Percentiles rank a stretch among this genome's conserved stretches.
Conservation (phyloP, 345 rosid species). For the Salix arbutifolia region DNA sequence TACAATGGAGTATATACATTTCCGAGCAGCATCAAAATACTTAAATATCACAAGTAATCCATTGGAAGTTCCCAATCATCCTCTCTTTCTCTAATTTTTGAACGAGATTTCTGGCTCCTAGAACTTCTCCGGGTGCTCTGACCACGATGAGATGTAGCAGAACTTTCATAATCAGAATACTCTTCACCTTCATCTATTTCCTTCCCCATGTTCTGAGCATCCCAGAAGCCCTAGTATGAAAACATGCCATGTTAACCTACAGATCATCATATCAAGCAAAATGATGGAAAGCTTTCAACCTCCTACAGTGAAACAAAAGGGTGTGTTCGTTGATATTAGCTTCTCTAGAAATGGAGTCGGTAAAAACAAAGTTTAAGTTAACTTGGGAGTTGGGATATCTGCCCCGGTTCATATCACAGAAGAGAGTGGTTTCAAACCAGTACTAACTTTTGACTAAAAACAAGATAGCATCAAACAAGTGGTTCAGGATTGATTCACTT, state of each 20-base stretch:
- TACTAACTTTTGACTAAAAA: too few relatives aligned
- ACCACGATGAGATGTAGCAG: slow-evolving; percentile 20
- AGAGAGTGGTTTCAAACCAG: too few relatives aligned
- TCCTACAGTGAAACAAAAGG: neutral
- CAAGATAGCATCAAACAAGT: too few relatives aligned
- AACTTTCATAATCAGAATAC: slow-evolving; percentile 37
- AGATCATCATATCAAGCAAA: neutral
- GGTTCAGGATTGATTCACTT: too few relatives aligned
- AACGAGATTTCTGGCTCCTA: slow-evolving; percentile 21
- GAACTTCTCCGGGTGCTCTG: slow-evolving; percentile 22
- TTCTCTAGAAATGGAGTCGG: neutral
- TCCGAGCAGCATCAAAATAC: neutral
- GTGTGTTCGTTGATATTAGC: neutral
- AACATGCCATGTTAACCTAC: neutral
- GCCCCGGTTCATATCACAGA: too few relatives aligned
- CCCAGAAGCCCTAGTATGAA: slow-evolving; percentile 68
- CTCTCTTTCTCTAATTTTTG: slow-evolving; percentile 28
- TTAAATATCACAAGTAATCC: slow-evolving; percentile 44
- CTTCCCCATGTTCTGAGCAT: slow-evolving; percentile 29
- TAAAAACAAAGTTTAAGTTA: neutral
- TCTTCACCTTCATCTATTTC: slow-evolving; percentile 40
- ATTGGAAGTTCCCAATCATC: slow-evolving; percentile 61
- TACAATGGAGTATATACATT: neutral
- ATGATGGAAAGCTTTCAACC: neutral
- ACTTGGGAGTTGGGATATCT: too few relatives aligned